Evolutionary conservation across 2,329 filamentous ascomycete species (phyloP), one percentile per base, ranked within the genome.

Genomic region (Cryphonectria japonica): DNA sequence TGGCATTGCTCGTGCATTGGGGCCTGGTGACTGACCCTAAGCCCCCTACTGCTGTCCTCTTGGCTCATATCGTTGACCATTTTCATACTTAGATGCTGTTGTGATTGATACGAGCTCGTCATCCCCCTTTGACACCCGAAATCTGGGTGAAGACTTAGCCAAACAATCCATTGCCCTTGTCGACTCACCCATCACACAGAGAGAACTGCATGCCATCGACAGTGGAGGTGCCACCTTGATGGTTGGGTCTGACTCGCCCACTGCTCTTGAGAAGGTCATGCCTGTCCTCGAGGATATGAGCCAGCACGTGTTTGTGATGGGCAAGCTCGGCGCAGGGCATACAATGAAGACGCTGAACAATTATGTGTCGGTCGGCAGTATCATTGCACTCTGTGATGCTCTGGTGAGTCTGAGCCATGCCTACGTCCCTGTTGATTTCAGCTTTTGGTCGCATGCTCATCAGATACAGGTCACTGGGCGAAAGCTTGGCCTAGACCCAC

Each of bases 291-390:
- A 43, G 26, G 65, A 60, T 13, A 67, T 67, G 50, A 67, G 50
- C 52, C 57, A 16, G 13, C 39, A 67, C 19, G 50, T 67, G 11
- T 67, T 67, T 26, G 29, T 52, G 19, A 67, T 60, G 65, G 65
- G 65, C 34, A 67, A 60, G 52, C 52, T 67, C 11, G 65, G 65
- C 11, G 39, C 52, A 29, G 65, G 65, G 1, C 65, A 67, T 39
- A 60, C 65, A 2, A 67, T 67, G 52, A 67, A 67, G 65, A 59
- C 65, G 5, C 22, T 67, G 50, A 67, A 67, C 34, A 67, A 67
- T n/a, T 67, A 67, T 29, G 65, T 66, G 29, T 52, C 43, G n/a
- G 64, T 67, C 8, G 65, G 65, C 37, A 67, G 65, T 26, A 67
- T 67, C 37, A 67, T 67, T 29, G 65, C 50, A 6, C 54, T 67